Base-by-base conservation (phyloP, 768 basidiomycete species). In the Boletus coccyginus region DNA sequence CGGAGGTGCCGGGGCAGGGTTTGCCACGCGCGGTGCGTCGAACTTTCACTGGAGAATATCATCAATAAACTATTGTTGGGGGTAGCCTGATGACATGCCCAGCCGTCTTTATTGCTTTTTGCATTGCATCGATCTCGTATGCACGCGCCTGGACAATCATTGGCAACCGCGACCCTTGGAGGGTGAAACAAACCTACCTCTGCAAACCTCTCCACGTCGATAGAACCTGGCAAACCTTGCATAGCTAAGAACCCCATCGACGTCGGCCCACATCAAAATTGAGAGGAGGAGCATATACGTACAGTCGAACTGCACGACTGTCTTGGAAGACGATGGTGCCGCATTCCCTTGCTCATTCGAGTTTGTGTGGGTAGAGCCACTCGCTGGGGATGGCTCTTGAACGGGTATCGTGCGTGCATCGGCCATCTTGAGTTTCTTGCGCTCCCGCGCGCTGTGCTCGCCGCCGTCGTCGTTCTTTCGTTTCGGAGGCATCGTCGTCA, bases 51-150 rank as follows among this genome's bases (percentile, higher is more conserved):
- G 58, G 6, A 53, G 49, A 31, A 5, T 2, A 16, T 1, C 14
- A 40, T 65, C 52, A 61, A 38, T 12, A 50, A 29, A 17, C 7
- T 0, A 8, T 16, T 3, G 12, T 32, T 0, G 3, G 3, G 7
- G 2, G 1, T 33, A 19, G 1, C 0, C 13, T 8, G 11, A 14
- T 2, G 43, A 52, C 56, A 57, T 60, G 86, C 94, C 86, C 81
- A 38, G 92, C 88, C 35, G 77, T 78, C 71, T 89, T 85, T 79
- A 98, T 96, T 0, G 93, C 86, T 13, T 77, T 81, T 58, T 95
- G 86, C 88, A 99, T 94, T 0, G 94, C 89, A 46, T 83, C 77
- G 56, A 98, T 94, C 73, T 99, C 96, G 66, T 92, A 92, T 8
- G 86, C 81, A 56, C 94, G 81, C 16, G 92, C 84, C 92, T 97